These are phyloP conservation scores for Vitis hybrid DNA, from an alignment of 177 flowering plant species.

Conservation along the genomic window DNA sequence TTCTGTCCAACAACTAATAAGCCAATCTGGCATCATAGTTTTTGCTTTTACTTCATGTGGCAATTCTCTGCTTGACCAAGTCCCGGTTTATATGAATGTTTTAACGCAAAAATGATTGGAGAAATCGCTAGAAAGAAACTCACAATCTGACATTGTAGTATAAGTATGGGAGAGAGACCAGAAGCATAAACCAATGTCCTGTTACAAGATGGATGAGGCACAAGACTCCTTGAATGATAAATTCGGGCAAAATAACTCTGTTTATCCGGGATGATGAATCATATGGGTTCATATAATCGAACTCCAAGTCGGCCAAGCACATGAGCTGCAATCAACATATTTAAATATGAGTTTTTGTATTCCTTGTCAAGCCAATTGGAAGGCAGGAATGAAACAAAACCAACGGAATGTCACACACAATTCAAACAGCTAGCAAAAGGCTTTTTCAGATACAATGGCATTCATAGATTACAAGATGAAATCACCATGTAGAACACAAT, in stretches of 20 bases:
- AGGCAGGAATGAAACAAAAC: not conserved
- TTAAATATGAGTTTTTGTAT: not conserved
- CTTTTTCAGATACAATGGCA: too few species aligned
- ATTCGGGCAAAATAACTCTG: constrained; percentile 45
- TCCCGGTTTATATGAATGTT: too few species aligned
- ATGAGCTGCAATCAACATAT: constrained; percentile 41
- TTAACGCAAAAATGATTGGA: not conserved
- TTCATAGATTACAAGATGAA: too few species aligned
- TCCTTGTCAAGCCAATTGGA: not conserved
- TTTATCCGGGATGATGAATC: constrained; percentile 47
- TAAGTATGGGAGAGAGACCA: constrained; percentile 42
- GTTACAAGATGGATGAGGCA: constrained; percentile 36
- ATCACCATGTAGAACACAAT: too few species aligned
- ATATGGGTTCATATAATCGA: constrained; percentile 52
- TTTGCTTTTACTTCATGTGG: too few species aligned
- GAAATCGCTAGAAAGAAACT: constrained; percentile 22
- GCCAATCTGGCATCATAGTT: too few species aligned
- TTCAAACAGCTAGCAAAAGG: too few species aligned
- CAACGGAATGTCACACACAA: not conserved
- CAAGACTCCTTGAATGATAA: constrained; percentile 33
- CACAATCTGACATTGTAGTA: constrained; percentile 46
- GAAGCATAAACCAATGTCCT: constrained; percentile 49
- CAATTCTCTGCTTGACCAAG: too few species aligned
- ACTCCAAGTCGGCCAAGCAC: constrained; percentile 56
- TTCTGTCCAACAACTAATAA: too few species aligned